Conservation (phyloP, 768 basidiomycete species). For the Serendipita vermifera region DNA sequence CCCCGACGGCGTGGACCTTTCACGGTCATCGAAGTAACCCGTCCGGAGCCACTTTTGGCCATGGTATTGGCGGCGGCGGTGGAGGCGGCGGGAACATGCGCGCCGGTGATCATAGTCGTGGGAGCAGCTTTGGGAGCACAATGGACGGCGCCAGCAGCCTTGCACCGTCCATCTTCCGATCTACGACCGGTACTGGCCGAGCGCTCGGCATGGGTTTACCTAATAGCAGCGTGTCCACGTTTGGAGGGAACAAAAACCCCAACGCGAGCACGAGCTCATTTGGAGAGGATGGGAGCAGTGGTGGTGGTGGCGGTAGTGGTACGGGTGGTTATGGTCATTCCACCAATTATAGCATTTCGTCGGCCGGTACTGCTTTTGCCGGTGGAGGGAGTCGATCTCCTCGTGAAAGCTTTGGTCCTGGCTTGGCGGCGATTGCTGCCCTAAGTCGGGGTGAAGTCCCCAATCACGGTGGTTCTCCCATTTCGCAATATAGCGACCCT, state of each 20-base stretch:
- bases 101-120: constrained; percentile 2
- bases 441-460: not conserved
- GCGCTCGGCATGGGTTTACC: not conserved
- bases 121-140: constrained; percentile 7
- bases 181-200: no score
- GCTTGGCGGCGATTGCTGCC: not conserved
- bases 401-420: not conserved
- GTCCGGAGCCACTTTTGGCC: constrained; percentile 2
- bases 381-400: not conserved
- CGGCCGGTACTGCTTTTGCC: not conserved
- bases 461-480: not conserved
- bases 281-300: not conserved
- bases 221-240: constrained; percentile 4
- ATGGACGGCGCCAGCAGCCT: not conserved
- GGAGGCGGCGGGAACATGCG: not conserved
- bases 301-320: no score
- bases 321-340: not conserved
- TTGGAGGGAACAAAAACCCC: not conserved
- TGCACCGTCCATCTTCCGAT: not conserved
- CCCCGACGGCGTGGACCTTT: constrained; percentile 4
- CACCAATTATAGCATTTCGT: not conserved
- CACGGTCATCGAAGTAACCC: not conserved
- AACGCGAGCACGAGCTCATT: not conserved
- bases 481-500: not conserved
- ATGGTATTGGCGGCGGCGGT: not conserved